Conservation (phyloP, 2,329 filamentous ascomycete genomes). For the Amylocarpus encephaloides region DNA sequence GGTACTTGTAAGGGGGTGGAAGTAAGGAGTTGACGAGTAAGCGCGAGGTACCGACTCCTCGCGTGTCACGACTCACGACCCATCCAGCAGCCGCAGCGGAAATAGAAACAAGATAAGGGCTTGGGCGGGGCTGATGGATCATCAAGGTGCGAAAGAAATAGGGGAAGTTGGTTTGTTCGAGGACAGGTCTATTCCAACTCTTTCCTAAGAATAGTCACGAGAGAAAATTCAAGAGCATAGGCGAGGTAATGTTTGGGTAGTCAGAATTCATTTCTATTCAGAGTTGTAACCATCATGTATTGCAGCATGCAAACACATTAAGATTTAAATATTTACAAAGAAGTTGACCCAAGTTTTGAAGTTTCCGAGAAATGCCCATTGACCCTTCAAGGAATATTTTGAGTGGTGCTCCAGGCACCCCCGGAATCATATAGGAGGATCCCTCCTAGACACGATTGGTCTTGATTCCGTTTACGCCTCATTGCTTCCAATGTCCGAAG, state of each 20-base stretch:
- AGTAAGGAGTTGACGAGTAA: too few relatives aligned
- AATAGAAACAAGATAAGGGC: too few relatives aligned
- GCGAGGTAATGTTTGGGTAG: background rate
- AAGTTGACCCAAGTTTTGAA: slow-evolving; percentile 6
- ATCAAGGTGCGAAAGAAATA: too few relatives aligned
- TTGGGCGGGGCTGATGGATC: too few relatives aligned
- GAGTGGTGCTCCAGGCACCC: slow-evolving; percentile 3
- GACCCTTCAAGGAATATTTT: background rate
- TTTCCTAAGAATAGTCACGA: too few relatives aligned
- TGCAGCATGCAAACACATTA: slow-evolving; percentile 16
- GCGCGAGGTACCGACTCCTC: too few relatives aligned
- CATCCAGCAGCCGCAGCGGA: too few relatives aligned
- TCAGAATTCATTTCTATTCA: background rate
- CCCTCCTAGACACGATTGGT: slow-evolving; percentile 11
- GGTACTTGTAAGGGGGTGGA: too few relatives aligned
- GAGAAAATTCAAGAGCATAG: background rate
- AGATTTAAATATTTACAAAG: slow-evolving; percentile 26
- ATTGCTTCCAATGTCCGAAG: slow-evolving; percentile 6
- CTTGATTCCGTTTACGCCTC: slow-evolving; percentile 10
- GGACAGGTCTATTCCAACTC: too few relatives aligned
- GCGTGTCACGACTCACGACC: too few relatives aligned
- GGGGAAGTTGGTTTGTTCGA: too few relatives aligned
- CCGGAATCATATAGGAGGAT: slow-evolving; percentile 13
- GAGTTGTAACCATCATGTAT: slow-evolving; percentile 1
- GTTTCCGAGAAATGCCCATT: background rate